These are phyloP conservation scores for Pseudogymnoascus destructans DNA, from an alignment of 2,329 filamentous ascomycete species.

Conservation along the genomic window DNA sequence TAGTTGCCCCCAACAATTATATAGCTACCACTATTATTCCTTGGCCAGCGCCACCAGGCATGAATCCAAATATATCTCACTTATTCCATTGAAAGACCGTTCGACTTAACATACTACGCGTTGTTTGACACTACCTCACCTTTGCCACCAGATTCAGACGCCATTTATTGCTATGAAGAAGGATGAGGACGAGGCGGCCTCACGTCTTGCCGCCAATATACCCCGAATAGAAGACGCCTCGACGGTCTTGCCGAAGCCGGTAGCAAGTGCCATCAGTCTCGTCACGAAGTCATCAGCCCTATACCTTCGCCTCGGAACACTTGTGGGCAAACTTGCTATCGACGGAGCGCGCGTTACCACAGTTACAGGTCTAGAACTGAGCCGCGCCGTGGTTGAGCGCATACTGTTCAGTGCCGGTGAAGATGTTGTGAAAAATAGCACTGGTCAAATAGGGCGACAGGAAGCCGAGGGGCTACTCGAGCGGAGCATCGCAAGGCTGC, in stretches of 20 bases:
- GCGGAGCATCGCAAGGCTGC: slow-evolving; percentile 41
- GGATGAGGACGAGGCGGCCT: slow-evolving; percentile 18
- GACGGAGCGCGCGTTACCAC: slow-evolving; percentile 28
- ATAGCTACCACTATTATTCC: neutral
- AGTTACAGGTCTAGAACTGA: slow-evolving; percentile 28
- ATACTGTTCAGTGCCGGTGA: slow-evolving; percentile 27
- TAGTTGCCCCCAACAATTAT: slow-evolving; percentile 5
- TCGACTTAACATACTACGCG: neutral
- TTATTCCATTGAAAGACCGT: neutral
- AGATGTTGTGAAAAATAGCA: slow-evolving; percentile 25
- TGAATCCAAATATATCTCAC: neutral
- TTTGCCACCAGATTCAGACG: neutral
- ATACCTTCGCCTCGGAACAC: slow-evolving; percentile 28
- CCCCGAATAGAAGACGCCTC: slow-evolving; percentile 17
- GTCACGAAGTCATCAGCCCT: slow-evolving; percentile 47
- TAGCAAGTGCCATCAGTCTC: slow-evolving; percentile 47
- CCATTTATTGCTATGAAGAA: slow-evolving; percentile 17
- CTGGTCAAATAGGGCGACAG: slow-evolving; percentile 32
- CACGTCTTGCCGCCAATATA: slow-evolving; percentile 2
- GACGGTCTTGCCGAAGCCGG: slow-evolving; percentile 43
- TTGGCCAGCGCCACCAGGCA: slow-evolving; percentile 4
- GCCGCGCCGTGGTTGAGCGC: slow-evolving; percentile 27
- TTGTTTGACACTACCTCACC: neutral
- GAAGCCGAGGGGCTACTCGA: slow-evolving; percentile 46
- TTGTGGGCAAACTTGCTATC: slow-evolving; percentile 27